Evolutionary conservation across 192 early-diverging fungal genomes (phyloP), one percentile per base, ranked within the genome.

Genomic region (Podila clonocystis): DNA sequence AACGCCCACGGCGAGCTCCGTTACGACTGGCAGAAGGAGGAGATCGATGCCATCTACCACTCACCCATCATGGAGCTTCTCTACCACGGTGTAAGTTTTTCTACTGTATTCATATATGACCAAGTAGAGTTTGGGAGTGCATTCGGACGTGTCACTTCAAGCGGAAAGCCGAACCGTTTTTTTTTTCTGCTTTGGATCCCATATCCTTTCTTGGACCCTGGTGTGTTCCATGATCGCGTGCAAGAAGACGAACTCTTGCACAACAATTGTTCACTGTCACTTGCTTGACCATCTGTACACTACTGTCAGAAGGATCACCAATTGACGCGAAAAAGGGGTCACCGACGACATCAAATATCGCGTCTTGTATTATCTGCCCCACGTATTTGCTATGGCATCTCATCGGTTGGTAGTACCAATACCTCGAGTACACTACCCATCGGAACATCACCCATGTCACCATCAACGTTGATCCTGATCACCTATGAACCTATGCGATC

Each of bases 1-100:
- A 86, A 86, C 74, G 84, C 89, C 30, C 62, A 67, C 59, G 79
- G 84, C 28, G 85, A 82, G 31, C 58, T 89, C 15, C 84, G 92
- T 45, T 90, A 86, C 65, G 90, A 94, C 77, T 95, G 94, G 94
- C 86, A 86, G 45, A 84, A 86, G 73, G 89, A 91, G 58, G 91
- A 93, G 73, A 91, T 95, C 52, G 85, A 90, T 73, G 76, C 76
- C 33, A 93, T 95, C 70, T 95, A 90, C 82, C 91, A 94, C 63
- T 89, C 89, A 20, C 92, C 94, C 41, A 77, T 94, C 58, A 87
- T 95, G 88, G 93, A 93, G 73, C 80, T 95, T 69, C 73, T 94
- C 74, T 94, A 87, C 82, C 87, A 91, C 68, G 90, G 90, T 36
- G 92, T 93, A 85, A 74, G 89, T 88, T 48, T 36, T 36, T 71